Evolutionary conservation across 371 early-diverging fungal species (phyloP).

Genomic region (Apophysomyces variabilis): DNA sequence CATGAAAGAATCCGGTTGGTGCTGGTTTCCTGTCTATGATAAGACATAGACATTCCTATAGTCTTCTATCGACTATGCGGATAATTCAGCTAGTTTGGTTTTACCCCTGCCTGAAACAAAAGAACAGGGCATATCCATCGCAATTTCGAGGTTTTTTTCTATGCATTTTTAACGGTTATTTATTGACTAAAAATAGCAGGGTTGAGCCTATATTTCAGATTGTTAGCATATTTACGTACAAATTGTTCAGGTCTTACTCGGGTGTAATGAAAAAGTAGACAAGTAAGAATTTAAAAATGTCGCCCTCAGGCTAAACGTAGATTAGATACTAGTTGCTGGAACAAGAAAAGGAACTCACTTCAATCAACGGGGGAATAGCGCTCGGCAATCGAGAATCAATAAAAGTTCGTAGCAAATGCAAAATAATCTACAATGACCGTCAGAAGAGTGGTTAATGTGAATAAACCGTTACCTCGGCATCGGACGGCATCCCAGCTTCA

Average conservation of each 20-base stretch:
- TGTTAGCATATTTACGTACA: neutral
- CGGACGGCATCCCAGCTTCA: constrained; percentile 19
- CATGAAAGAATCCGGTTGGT: too few species aligned
- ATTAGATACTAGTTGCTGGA: too few species aligned
- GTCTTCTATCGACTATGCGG: too few species aligned
- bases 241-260: constrained; percentile 18
- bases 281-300: constrained; percentile 22
- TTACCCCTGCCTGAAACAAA: neutral
- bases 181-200: constrained; percentile 1
- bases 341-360: constrained; percentile 6
- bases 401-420: constrained; percentile 18
- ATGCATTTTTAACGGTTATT: neutral
- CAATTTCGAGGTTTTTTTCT: too few species aligned
- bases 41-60: too few species aligned
- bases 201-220: neutral
- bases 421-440: constrained; percentile 11
- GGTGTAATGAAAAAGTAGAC: constrained; percentile 26
- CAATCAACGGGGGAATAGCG: constrained; percentile 21
- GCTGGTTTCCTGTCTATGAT: too few species aligned
- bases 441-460: neutral
- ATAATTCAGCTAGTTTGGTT: too few species aligned
- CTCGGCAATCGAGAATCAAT: constrained; percentile 14
- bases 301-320: constrained; percentile 19
- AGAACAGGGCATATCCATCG: neutral
- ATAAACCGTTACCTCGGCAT: constrained; percentile 16